phyloP scores from a whole-genome alignment of 2,329 filamentous ascomycete species.

The Pseudocercospora pini-densiflorae region DNA sequence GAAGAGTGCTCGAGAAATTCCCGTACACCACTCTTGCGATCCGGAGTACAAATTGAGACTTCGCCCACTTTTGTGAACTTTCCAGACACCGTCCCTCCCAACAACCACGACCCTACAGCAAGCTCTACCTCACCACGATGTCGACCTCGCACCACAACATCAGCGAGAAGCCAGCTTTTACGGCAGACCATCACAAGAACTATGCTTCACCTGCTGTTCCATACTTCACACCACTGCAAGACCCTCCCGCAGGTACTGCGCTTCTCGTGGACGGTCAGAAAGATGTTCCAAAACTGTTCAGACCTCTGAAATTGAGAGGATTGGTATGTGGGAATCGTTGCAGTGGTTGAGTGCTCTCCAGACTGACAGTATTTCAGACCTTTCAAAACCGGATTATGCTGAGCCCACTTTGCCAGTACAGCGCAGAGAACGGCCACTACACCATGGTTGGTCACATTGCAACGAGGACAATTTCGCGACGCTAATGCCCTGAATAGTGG shows the following conservation, averaged over 20 bases:
- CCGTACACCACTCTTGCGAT: not conserved
- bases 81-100: not conserved
- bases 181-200: conserved; percentile 42
- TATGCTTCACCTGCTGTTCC: conserved; percentile 49
- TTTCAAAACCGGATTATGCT: conserved; percentile 59
- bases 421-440: conserved; percentile 70
- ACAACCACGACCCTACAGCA: not conserved
- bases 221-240: conserved; percentile 55
- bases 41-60: not conserved
- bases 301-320: conserved; percentile 61
- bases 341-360: not conserved
- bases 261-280: conserved; percentile 51
- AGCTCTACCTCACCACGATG: conserved; percentile 16
- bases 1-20: not conserved
- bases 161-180: conserved; percentile 18
- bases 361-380: conserved; percentile 13
- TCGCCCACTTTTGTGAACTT: not conserved
- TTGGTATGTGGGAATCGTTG: conserved; percentile 34
- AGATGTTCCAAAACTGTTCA: conserved; percentile 63
- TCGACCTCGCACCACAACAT: conserved; percentile 39
- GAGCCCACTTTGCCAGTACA: conserved; percentile 70
- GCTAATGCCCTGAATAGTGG: conserved; percentile 51
- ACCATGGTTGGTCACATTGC: conserved; percentile 56
- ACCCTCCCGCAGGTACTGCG: conserved; percentile 53
- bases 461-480: not conserved